Percentiles rank a stretch among this genome's conserved stretches.
These are phyloP conservation scores for Candida neerlandica DNA, from an alignment of 1,139 yeast genomes.

Conservation along the genomic window DNA sequence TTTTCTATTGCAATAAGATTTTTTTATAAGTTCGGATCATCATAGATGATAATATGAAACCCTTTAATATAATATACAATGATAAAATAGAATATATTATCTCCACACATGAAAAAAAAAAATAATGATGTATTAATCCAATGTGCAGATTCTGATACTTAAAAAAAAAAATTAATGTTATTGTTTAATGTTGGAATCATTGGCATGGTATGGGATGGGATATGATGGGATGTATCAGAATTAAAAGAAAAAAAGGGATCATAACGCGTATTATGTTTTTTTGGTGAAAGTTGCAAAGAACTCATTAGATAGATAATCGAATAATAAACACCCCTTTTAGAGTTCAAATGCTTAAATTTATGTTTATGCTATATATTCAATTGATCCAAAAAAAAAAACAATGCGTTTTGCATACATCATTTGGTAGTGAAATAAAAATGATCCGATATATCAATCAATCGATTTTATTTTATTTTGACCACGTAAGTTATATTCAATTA, in stretches of 20 bases:
- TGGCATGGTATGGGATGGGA: too few species aligned
- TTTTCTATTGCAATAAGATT: not conserved
- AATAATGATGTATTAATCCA: not conserved
- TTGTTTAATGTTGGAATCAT: not conserved
- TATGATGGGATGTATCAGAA: too few species aligned
- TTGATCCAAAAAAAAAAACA: too few species aligned
- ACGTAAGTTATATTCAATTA: not conserved
- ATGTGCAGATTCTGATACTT: not conserved
- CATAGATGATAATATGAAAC: too few species aligned
- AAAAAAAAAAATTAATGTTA: too few species aligned
- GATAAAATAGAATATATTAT: too few species aligned
- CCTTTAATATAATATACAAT: too few species aligned
- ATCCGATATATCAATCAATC: not conserved
- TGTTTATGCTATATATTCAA: too few species aligned
- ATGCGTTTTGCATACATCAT: too few species aligned
- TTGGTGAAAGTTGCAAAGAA: not conserved
- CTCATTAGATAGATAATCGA: not conserved
- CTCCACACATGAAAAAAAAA: not conserved
- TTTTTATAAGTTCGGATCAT: too few species aligned
- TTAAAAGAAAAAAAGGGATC: not conserved
- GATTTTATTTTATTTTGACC: not conserved
- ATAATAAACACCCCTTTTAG: too few species aligned
- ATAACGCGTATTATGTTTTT: not conserved
- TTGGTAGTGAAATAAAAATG: not conserved
- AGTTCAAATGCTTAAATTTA: too few species aligned